These are phyloP conservation scores for Cyberlindnera sargentensis DNA, from an alignment of 805 yeast species.

Conservation along the genomic window DNA sequence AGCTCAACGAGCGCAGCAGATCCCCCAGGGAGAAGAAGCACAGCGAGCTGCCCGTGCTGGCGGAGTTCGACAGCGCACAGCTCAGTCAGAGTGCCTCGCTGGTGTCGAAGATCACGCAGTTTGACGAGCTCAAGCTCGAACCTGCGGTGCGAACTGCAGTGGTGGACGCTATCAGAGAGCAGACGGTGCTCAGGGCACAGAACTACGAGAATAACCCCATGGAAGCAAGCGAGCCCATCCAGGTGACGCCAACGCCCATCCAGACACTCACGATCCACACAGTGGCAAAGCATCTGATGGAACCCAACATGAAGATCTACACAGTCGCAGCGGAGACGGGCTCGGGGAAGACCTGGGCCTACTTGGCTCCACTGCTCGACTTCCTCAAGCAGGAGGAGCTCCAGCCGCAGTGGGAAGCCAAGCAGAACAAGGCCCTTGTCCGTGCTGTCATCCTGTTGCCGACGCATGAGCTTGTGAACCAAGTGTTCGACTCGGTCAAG, in stretches of 20 bases:
- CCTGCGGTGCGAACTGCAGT: conserved; percentile 61
- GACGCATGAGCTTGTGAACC: conserved; percentile 81
- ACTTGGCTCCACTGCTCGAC: conserved; percentile 68
- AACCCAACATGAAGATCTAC: conserved; percentile 46
- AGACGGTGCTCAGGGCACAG: conserved; percentile 32
- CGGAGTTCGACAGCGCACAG: conserved; percentile 23
- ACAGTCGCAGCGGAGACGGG: conserved; percentile 96
- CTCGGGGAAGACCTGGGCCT: conserved; percentile 93
- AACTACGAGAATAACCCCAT: conserved; percentile 16
- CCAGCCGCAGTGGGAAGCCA: conserved; percentile 25
- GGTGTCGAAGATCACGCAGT: conserved; percentile 48
- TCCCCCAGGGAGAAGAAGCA: conserved; percentile 2
- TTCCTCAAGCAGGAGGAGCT: conserved; percentile 51
- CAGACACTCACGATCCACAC: conserved; percentile 64
- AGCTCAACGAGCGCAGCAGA: neutral
- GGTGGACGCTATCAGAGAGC: conserved; percentile 42
- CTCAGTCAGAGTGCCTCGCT: conserved; percentile 31
- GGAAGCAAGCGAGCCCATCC: conserved; percentile 6
- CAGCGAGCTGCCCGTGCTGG: conserved; percentile 14
- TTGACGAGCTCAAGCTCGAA: conserved; percentile 58
- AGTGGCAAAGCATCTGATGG: conserved; percentile 26
- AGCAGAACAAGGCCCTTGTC: conserved; percentile 37
- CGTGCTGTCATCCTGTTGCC: conserved; percentile 79
- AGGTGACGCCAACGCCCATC: conserved; percentile 62
- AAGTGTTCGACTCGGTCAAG: conserved; percentile 46